Evolutionary conservation across 2,329 filamentous ascomycete species (phyloP), one percentile per base, ranked within the genome.

Genomic region (Magnaporthiopsis rhizophila): DNA sequence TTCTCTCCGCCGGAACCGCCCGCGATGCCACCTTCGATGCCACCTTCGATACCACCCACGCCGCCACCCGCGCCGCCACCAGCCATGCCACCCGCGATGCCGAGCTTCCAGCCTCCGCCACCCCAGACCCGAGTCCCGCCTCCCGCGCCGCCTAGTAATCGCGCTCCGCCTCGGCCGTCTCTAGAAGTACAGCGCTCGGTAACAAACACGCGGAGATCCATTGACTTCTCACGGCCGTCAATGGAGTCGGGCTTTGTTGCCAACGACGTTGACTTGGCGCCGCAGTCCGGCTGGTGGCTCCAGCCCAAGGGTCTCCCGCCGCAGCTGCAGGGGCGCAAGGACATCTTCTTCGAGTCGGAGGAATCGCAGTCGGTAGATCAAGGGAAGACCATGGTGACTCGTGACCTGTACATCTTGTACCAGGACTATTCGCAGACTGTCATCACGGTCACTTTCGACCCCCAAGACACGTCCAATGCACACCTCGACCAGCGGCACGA

Each of bases 381-480:
- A 18, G 87, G 90, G 32, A 89, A 88, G 73, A 86, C 86, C 0
- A 83, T 83, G 1, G 80, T 96, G 26, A 90, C 89, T 8, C 93
- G 93, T 68, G 87, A 93, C 66, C 83, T 97, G 58, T 95, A 89
- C 70, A 81, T 98, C n/a, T 79, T 99, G 11, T 99, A 91, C 79
- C 88, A 92, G 71, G 95, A 99, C 77, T 99, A 99, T 75, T 97
- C 93, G 24, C 95, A 98, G 74, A 98, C 94, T 0, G 83, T 96
- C 68, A 85, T 99, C 71, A 92, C 89, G 0, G 90, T 88, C 24
- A 87, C 83, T 62, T 98, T 89, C 74, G 90, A 97, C 73, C 80
- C 88, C 1, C 84, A 87, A 63, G 87, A 96, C 72, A 83, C 89
- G 3, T 80, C 84, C 2, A 88, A 94, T 71, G 89, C 88, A 13